These are phyloP conservation scores for Allium fistulosum DNA, from an alignment of 106 monocot species.

Conservation along the genomic window DNA sequence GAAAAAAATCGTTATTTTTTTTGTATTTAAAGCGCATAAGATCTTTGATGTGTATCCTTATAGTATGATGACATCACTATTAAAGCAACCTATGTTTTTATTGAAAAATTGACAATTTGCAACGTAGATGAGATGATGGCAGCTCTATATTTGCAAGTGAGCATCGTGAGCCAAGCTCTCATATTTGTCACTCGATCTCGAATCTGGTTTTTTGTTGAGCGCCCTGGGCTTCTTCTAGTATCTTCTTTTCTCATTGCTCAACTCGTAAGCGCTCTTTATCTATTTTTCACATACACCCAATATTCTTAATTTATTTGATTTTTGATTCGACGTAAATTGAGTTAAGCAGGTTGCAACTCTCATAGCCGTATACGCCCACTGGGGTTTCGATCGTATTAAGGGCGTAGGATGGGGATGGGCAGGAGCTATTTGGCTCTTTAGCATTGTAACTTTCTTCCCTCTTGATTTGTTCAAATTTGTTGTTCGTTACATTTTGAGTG, in stretches of 20 bases:
- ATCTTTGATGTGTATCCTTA: too few relatives aligned
- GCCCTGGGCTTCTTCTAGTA: conserved; percentile 38
- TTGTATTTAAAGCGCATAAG: too few relatives aligned
- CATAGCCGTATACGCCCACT: conserved; percentile 39
- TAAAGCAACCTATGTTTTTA: too few relatives aligned
- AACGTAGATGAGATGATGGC: conserved; percentile 30
- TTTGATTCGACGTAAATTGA: neutral
- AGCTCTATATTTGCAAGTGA: conserved; percentile 49
- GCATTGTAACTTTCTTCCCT: conserved; percentile 38
- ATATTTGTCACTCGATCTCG: conserved; percentile 48
- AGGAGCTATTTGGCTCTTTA: conserved; percentile 58
- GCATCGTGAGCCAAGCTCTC: conserved; percentile 51
- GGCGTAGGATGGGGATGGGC: conserved; percentile 63
- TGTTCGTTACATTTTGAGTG: conserved; percentile 54
- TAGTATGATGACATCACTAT: too few relatives aligned
- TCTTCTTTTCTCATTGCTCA: conserved; percentile 36
- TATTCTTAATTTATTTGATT: neutral
- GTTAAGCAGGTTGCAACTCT: conserved; percentile 39
- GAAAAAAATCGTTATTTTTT: too few relatives aligned
- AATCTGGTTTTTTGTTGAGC: conserved; percentile 30
- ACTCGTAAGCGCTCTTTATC: conserved; percentile 19
- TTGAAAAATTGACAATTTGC: too few relatives aligned
- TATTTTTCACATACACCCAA: neutral
- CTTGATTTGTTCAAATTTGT: conserved; percentile 48
- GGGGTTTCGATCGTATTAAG: conserved; percentile 35